phyloP scores from a whole-genome alignment of 192 early-diverging fungal genomes.

The Mortierella antarctica region DNA sequence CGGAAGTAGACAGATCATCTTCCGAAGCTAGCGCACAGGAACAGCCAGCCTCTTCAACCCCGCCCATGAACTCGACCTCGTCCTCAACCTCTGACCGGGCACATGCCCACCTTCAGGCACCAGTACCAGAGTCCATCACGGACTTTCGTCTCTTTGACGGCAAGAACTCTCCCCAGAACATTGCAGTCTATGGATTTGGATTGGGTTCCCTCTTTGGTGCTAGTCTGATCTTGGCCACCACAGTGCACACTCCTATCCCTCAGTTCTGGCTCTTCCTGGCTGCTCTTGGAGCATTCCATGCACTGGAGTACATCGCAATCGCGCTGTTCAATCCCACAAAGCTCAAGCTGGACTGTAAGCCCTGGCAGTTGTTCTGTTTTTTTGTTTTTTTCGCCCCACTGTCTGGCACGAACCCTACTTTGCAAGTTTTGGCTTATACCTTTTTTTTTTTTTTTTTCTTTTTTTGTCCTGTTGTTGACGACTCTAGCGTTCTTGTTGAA shows the following conservation, averaged over 20 bases:
- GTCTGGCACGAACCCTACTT: too few species aligned
- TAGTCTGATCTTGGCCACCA: conserved; percentile 57
- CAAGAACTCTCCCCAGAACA: conserved; percentile 82
- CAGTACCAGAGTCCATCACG: conserved; percentile 37
- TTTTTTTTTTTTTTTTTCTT: conserved; percentile 44
- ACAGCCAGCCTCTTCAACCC: too few species aligned
- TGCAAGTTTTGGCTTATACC: not conserved
- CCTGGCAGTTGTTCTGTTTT: not conserved
- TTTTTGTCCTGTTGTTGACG: conserved; percentile 22
- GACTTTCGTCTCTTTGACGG: conserved; percentile 70
- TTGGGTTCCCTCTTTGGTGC: conserved; percentile 72
- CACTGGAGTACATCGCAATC: conserved; percentile 87
- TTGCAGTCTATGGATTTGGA: conserved; percentile 77
- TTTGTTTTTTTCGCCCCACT: not conserved
- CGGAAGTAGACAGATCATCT: too few species aligned
- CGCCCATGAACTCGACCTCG: not conserved
- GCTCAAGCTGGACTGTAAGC: conserved; percentile 78
- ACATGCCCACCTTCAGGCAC: not conserved
- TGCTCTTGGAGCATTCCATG: conserved; percentile 80
- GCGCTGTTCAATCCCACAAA: conserved; percentile 81
- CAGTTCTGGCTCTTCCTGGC: conserved; percentile 76
- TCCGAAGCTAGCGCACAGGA: too few species aligned
- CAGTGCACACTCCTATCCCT: conserved; percentile 48
- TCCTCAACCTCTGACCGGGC: not conserved
- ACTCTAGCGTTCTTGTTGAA: conserved; percentile 78